Evolutionary conservation across 805 yeast species (phyloP).

Genomic region (Candida chilensis): DNA sequence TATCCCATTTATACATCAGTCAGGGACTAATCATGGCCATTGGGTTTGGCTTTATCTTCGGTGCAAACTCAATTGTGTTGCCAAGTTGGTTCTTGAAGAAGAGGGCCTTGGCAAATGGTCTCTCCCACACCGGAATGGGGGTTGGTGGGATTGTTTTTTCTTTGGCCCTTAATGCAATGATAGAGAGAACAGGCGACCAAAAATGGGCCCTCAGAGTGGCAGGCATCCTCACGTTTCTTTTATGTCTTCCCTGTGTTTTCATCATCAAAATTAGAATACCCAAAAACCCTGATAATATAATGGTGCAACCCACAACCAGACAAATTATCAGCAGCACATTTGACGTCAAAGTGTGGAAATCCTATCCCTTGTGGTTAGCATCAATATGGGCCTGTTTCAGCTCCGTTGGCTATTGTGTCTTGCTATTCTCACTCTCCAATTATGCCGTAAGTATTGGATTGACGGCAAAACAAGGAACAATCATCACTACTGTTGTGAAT

Average conservation of each 20-base stretch:
- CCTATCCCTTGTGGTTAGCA: too few relatives aligned
- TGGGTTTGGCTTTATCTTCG: constrained; percentile 38
- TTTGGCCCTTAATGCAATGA: constrained; percentile 28
- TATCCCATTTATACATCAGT: constrained; percentile 41
- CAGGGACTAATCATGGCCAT: constrained; percentile 45
- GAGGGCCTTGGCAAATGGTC: constrained; percentile 40
- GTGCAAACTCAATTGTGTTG: constrained; percentile 40
- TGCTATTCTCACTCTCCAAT: constrained; percentile 36
- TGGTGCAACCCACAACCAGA: neutral
- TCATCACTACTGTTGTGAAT: constrained; percentile 34
- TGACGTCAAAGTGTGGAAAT: too few relatives aligned
- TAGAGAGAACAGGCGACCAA: constrained; percentile 29
- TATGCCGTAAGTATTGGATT: constrained; percentile 40
- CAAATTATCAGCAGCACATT: neutral
- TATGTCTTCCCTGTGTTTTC: constrained; percentile 8
- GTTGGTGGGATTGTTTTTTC: constrained; percentile 39
- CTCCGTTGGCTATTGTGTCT: constrained; percentile 29
- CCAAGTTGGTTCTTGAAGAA: constrained; percentile 47
- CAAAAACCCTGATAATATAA: constrained; percentile 1
- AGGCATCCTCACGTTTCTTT: constrained; percentile 23
- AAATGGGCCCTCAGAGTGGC: constrained; percentile 37
- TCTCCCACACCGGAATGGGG: constrained; percentile 42
- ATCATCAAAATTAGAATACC: constrained; percentile 5
- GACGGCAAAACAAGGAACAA: constrained; percentile 29
- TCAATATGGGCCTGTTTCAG: too few relatives aligned